Evolutionary conservation across 2,329 filamentous ascomycete genomes (phyloP), one percentile per base, ranked within the genome.

Genomic region (Dothistroma septosporum): DNA sequence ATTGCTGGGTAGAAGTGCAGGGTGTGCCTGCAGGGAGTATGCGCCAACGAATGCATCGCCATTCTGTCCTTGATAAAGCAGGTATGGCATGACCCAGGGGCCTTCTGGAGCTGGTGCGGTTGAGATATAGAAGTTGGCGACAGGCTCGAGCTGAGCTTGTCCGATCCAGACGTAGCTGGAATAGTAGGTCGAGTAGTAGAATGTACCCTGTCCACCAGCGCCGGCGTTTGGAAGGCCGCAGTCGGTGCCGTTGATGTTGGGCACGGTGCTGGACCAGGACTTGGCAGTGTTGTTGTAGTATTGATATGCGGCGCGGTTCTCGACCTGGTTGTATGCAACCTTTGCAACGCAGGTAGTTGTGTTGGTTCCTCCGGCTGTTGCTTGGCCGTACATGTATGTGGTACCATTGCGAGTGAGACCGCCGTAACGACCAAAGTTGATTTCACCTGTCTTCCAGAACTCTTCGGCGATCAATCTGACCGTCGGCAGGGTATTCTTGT

Each of bases 91-190:
- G 6, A 65, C 64, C 71, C 72, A 74, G 1, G 70, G 71, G 0
- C 71, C 72, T 53, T 72, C 66, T 0, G 70, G 69, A 8, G 65
- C 63, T 1, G 70, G 67, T 12, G 72, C 67, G 7, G 71, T 73
- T 22, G 64, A 65, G 59, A 69, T 68, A 33, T 62, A 68, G 60
- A 68, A 71, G 35, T 64, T 63, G 0, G 69, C 63, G 9, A 61
- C 61, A 22, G 60, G 55, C 21, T 44, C 21, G 12, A 41, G 37
- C n/a, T 50, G 28, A 9, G 41, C 52, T 31, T 48, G 48, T 1
- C 70, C 70, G 47, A 72, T 68, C 70, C 67, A 72, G 22, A 72
- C 61, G 61, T 67, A 72, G 2, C 65, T 61, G 5, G 62, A 10
- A 63, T 66, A 71, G 41, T 65, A 55, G 28, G 57, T 57, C 22